phyloP scores from a whole-genome alignment of 2,329 filamentous ascomycete genomes.

The Knufia petricola region DNA sequence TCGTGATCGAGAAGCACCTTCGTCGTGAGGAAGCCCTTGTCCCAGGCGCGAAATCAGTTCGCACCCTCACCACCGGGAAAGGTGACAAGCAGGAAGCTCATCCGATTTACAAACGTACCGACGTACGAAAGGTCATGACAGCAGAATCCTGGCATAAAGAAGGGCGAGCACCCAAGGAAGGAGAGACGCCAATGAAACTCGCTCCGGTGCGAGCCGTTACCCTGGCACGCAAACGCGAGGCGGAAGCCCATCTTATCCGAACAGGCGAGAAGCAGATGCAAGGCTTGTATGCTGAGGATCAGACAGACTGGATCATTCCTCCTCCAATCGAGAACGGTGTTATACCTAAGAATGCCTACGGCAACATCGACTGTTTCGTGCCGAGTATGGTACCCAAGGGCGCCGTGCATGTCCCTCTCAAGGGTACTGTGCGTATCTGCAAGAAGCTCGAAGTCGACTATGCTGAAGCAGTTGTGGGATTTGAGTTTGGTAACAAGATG shows the following conservation, averaged over 20 bases:
- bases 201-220: constrained; percentile 90
- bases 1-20: constrained; percentile 73
- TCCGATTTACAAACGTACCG: constrained; percentile 67
- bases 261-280: constrained; percentile 78
- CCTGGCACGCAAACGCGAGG: constrained; percentile 72
- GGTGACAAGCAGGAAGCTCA: constrained; percentile 64
- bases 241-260: constrained; percentile 71
- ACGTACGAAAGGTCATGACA: constrained; percentile 78
- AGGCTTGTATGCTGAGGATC: constrained; percentile 69
- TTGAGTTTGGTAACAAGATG: constrained; percentile 91
- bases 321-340: constrained; percentile 71
- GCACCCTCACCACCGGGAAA: constrained; percentile 66
- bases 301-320: constrained; percentile 94
- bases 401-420: constrained; percentile 71
- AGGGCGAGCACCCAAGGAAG: constrained; percentile 63
- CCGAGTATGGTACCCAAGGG: constrained; percentile 84
- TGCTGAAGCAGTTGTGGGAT: constrained; percentile 89
- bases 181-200: constrained; percentile 67
- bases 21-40: constrained; percentile 84
- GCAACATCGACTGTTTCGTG: constrained; percentile 93
- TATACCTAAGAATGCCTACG: constrained; percentile 89
- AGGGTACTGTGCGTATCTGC: constrained; percentile 69
- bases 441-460: constrained; percentile 77
- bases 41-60: constrained; percentile 58
- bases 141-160: constrained; percentile 98